These are phyloP conservation scores for Boletellus sp. DNA, from an alignment of 768 basidiomycete species.

Conservation along the genomic window DNA sequence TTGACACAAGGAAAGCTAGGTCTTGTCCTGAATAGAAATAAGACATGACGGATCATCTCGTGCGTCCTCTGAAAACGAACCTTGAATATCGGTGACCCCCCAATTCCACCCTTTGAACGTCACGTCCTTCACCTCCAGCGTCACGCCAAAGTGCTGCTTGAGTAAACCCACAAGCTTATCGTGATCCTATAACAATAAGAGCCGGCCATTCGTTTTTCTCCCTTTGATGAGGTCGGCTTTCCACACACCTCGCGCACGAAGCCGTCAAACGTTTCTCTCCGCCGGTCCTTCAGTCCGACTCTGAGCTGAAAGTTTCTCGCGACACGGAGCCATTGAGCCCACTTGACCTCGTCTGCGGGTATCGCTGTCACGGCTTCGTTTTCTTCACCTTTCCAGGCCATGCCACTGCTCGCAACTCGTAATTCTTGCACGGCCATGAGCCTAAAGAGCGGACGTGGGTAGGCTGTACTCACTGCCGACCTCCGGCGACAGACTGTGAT, in stretches of 20 bases:
- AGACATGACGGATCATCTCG: background rate
- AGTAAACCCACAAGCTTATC: slow-evolving; percentile 77
- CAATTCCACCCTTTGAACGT: slow-evolving; percentile 98
- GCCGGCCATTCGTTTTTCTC: background rate
- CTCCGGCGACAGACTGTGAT: slow-evolving; percentile 66
- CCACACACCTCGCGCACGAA: slow-evolving; percentile 76
- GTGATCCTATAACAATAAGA: slow-evolving; percentile 61
- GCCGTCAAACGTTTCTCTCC: slow-evolving; percentile 86
- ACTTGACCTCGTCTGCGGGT: slow-evolving; percentile 72
- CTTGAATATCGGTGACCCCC: slow-evolving; percentile 93
- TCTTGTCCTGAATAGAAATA: slow-evolving; percentile 64
- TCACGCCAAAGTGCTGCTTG: slow-evolving; percentile 84
- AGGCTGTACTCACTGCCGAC: slow-evolving; percentile 68
- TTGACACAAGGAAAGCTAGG: slow-evolving; percentile 85
- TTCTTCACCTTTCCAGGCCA: slow-evolving; percentile 91
- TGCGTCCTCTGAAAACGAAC: slow-evolving; percentile 38
- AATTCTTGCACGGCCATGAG: slow-evolving; percentile 52
- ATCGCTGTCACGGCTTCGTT: slow-evolving; percentile 61
- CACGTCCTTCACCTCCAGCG: slow-evolving; percentile 81
- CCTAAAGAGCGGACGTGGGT: background rate
- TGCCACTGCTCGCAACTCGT: slow-evolving; percentile 83
- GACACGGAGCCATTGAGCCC: slow-evolving; percentile 88
- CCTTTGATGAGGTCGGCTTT: background rate
- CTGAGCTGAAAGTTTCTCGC: slow-evolving; percentile 90
- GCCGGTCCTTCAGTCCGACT: slow-evolving; percentile 73